Conservation (phyloP, 768 basidiomycete species). For the Scleroderma citrinum region DNA sequence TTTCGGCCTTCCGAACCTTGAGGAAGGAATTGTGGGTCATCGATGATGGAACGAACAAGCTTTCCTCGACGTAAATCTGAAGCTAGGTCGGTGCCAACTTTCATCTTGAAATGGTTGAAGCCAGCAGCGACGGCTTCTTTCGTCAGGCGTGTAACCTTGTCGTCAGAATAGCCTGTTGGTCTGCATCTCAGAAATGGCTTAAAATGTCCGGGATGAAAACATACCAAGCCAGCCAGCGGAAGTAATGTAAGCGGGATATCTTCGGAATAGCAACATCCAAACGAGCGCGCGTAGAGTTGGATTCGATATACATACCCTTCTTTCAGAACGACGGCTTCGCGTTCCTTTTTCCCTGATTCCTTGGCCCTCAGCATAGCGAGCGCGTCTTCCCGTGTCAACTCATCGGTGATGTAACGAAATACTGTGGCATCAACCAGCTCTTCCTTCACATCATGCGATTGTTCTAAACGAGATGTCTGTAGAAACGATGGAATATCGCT, state of each 20-base stretch:
- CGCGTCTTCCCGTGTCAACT: constrained; percentile 87
- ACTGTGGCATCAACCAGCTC: constrained; percentile 71
- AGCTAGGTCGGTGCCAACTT: constrained; percentile 81
- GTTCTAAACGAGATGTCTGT: background rate
- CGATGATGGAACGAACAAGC: constrained; percentile 92
- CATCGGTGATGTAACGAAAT: constrained; percentile 91
- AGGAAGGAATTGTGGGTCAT: constrained; percentile 82
- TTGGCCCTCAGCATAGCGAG: constrained; percentile 73
- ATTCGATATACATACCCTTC: constrained; percentile 44
- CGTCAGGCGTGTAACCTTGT: constrained; percentile 83
- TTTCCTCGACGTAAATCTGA: constrained; percentile 83
- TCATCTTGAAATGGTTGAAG: constrained; percentile 99
- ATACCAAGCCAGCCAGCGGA: constrained; percentile 86
- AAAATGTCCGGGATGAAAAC: constrained; percentile 3
- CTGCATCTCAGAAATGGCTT: constrained; percentile 6
- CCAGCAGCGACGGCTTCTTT: constrained; percentile 79
- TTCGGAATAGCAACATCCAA: constrained; percentile 17
- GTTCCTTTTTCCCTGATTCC: constrained; percentile 67
- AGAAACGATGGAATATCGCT: constrained; percentile 5
- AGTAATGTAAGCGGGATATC: constrained; percentile 93
- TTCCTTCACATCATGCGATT: constrained; percentile 42
- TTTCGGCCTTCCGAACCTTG: constrained; percentile 50
- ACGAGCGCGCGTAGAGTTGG: background rate
- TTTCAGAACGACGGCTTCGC: constrained; percentile 70
- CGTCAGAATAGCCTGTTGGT: constrained; percentile 74